These are phyloP conservation scores for Meredithiella fracta DNA, from an alignment of 2,329 filamentous ascomycete species.

Conservation along the genomic window DNA sequence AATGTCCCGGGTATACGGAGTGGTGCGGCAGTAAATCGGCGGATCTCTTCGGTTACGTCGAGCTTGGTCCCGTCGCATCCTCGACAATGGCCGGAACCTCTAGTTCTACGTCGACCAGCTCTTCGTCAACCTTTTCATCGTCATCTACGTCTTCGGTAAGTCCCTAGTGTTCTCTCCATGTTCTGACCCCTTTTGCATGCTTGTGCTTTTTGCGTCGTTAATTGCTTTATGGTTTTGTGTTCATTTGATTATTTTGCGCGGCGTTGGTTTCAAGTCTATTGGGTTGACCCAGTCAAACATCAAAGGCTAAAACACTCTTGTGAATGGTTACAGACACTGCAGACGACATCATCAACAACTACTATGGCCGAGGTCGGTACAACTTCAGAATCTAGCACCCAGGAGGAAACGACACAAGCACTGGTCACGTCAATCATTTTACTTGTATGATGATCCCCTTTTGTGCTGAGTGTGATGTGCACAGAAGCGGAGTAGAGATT, in stretches of 20 bases:
- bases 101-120: conserved; percentile 16
- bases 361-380: conserved; percentile 7
- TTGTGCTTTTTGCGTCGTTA: conserved; percentile 3
- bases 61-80: conserved; percentile 22
- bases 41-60: conserved; percentile 49
- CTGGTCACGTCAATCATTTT: conserved; percentile 16
- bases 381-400: neutral
- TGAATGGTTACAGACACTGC: neutral
- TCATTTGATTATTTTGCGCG: neutral
- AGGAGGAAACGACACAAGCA: neutral
- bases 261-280: conserved; percentile 5
- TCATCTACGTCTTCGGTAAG: conserved; percentile 6
- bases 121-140: conserved; percentile 15
- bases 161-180: neutral
- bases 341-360: neutral
- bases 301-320: conserved; percentile 10
- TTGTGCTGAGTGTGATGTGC: neutral
- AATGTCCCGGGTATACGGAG: conserved; percentile 59
- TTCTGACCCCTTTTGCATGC: conserved; percentile 1
- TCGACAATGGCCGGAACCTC: conserved; percentile 9
- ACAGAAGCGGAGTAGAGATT: neutral
- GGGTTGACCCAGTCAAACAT: neutral
- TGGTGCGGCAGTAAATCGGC: conserved; percentile 42
- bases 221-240: neutral
- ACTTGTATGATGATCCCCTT: conserved; percentile 1